phyloP scores from a whole-genome alignment of 768 basidiomycete genomes.

The Brasilioporus rufonigricans region DNA sequence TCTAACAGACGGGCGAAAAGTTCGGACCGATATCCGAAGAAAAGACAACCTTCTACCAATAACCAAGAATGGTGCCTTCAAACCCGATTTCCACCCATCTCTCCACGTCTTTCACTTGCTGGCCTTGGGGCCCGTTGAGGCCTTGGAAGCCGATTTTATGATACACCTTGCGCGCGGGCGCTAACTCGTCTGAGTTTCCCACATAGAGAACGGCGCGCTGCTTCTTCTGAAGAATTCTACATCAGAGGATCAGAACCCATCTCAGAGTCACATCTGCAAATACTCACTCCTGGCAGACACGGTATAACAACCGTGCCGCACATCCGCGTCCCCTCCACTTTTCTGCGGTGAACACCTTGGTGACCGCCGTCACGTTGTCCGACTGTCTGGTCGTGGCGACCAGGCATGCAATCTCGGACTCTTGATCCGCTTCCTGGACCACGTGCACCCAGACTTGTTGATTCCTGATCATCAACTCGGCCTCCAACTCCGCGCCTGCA shows the following conservation, averaged over 20 bases:
- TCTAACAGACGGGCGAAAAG: not conserved
- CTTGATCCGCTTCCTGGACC: conserved; percentile 24
- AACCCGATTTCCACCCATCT: conserved; percentile 21
- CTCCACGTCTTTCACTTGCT: conserved; percentile 14
- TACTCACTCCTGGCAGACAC: conserved; percentile 55
- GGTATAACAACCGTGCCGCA: conserved; percentile 59
- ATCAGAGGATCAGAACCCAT: conserved; percentile 1
- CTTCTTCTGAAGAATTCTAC: conserved; percentile 38
- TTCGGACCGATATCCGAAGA: not conserved
- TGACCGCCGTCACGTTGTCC: conserved; percentile 56
- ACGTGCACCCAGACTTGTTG: conserved; percentile 60
- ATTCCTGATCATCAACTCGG: conserved; percentile 43
- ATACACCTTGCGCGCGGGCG: conserved; percentile 21
- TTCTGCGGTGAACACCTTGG: conserved; percentile 67
- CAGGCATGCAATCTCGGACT: conserved; percentile 55
- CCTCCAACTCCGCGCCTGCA: conserved; percentile 48
- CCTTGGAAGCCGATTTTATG: conserved; percentile 24
- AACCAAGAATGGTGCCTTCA: conserved; percentile 9
- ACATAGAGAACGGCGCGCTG: conserved; percentile 54
- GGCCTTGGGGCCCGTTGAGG: conserved; percentile 1
- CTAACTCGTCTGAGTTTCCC: conserved; percentile 32
- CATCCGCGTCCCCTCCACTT: conserved; percentile 51
- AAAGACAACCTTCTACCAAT: conserved; percentile 10
- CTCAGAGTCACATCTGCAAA: not conserved
- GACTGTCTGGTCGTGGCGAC: conserved; percentile 68